phyloP scores from a whole-genome alignment of 2,329 filamentous ascomycete genomes.

The Fusarium tuaranense region DNA sequence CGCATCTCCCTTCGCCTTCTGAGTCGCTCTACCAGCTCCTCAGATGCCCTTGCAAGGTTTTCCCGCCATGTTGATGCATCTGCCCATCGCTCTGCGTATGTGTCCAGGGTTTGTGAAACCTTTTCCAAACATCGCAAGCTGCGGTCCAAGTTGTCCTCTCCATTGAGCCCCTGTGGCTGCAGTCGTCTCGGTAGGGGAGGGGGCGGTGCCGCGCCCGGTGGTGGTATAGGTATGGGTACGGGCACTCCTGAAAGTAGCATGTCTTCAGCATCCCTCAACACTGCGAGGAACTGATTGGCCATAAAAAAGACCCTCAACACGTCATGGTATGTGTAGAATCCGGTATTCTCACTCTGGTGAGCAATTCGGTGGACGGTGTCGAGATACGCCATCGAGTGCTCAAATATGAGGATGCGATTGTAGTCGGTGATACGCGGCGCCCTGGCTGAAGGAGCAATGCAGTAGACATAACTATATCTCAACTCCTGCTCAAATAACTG shows the following conservation, averaged over 20 bases:
- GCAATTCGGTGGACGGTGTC: conserved; percentile 78
- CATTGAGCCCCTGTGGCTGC: conserved; percentile 48
- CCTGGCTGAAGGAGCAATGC: conserved; percentile 82
- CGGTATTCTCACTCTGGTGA: conserved; percentile 66
- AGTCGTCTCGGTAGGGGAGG: conserved; percentile 65
- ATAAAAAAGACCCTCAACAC: conserved; percentile 86
- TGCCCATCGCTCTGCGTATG: conserved; percentile 71
- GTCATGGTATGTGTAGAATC: conserved; percentile 88
- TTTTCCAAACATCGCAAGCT: conserved; percentile 67
- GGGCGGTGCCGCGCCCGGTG: conserved; percentile 60
- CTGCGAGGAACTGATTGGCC: conserved; percentile 71
- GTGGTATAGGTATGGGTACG: conserved; percentile 58
- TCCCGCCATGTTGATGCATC: conserved; percentile 65
- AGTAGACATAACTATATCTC: conserved; percentile 91
- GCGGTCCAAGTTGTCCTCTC: conserved; percentile 64
- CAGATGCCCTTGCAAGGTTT: conserved; percentile 64
- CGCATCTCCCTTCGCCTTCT: conserved; percentile 52
- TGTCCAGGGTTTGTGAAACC: conserved; percentile 64
- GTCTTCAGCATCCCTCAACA: conserved; percentile 69
- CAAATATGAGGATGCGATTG: conserved; percentile 84
- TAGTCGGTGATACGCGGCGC: conserved; percentile 81
- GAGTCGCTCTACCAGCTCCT: conserved; percentile 58
- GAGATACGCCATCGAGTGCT: conserved; percentile 86
- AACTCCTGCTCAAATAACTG: conserved; percentile 89
- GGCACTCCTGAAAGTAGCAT: conserved; percentile 64